A percentile compares a stretch with the other conserved stretches of the same genome.
phyloP scores from a whole-genome alignment of 495 filamentous ascomycete species.

The Chaetomium fimeti region DNA sequence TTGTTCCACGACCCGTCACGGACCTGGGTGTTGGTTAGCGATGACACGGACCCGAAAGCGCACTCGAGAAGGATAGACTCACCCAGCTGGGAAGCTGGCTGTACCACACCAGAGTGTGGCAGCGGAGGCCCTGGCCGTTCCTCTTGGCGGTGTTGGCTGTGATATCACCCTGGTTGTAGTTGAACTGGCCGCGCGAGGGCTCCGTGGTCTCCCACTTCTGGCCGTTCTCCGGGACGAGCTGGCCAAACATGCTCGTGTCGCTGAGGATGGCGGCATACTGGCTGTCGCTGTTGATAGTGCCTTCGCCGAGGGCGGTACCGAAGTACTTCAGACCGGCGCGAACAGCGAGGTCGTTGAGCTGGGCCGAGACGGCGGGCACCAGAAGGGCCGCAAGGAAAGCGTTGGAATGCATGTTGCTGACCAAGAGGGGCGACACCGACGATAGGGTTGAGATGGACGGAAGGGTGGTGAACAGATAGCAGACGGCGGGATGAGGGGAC shows the following conservation, averaged over 20 bases:
- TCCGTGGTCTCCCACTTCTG: constrained; percentile 55
- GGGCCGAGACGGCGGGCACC: constrained; percentile 36
- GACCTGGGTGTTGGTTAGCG: constrained; percentile 30
- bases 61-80: neutral
- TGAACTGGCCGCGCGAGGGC: constrained; percentile 47
- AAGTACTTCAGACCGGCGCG: constrained; percentile 57
- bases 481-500: neutral
- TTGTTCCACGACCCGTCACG: constrained; percentile 53
- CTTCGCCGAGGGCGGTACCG: constrained; percentile 58
- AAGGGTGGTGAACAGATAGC: neutral
- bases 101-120: constrained; percentile 64
- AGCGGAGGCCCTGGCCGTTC: constrained; percentile 57
- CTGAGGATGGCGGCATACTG: constrained; percentile 47
- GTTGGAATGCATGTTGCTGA: constrained; percentile 28
- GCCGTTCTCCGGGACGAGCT: constrained; percentile 59
- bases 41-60: neutral
- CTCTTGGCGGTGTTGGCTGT: constrained; percentile 50
- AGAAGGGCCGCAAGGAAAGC: constrained; percentile 30
- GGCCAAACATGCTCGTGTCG: constrained; percentile 57
- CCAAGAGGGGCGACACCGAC: neutral
- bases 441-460: neutral
- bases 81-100: constrained; percentile 59
- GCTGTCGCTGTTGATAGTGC: constrained; percentile 48
- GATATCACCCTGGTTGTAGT: constrained; percentile 49
- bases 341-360: constrained; percentile 54